These are phyloP conservation scores for Curvularia sp. DNA, from an alignment of 2,329 filamentous ascomycete genomes.

Conservation along the genomic window DNA sequence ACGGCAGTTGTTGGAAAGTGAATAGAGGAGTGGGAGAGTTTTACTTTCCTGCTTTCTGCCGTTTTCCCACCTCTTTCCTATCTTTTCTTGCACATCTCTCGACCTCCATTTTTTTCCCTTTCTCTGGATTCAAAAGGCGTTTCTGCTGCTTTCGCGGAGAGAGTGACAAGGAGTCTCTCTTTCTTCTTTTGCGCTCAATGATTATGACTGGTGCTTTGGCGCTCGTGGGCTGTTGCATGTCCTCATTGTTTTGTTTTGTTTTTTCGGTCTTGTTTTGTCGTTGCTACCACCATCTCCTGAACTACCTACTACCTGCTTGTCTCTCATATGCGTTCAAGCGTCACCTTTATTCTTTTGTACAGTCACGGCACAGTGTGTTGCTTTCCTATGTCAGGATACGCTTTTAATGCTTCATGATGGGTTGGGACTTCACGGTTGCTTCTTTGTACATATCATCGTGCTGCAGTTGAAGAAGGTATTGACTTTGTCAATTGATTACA, in stretches of 20 bases:
- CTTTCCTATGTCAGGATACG: conserved; percentile 2
- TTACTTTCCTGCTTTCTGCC: neutral
- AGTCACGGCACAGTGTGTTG: neutral
- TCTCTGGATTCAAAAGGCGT: neutral
- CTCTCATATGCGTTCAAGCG: conserved; percentile 12
- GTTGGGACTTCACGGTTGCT: neutral
- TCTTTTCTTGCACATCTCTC: neutral
- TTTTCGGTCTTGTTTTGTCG: neutral
- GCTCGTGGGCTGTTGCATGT: neutral
- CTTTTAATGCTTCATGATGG: conserved; percentile 10
- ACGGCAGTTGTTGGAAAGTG: conserved; percentile 48
- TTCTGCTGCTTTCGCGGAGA: neutral
- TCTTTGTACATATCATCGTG: conserved; percentile 8
- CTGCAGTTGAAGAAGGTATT: neutral
- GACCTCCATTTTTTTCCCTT: neutral
- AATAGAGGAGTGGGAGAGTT: conserved; percentile 9
- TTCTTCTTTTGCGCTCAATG: conserved; percentile 4
- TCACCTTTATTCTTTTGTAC: conserved; percentile 2
- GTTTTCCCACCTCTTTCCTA: neutral
- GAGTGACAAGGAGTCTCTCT: neutral
- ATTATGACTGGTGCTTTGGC: conserved; percentile 10
- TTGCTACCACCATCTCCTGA: neutral
- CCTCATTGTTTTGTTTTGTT: neutral
- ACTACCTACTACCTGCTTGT: neutral
- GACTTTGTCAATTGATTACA: neutral